These are phyloP conservation scores for Apiospora aurea DNA, from an alignment of 2,329 filamentous ascomycete species.

Conservation along the genomic window DNA sequence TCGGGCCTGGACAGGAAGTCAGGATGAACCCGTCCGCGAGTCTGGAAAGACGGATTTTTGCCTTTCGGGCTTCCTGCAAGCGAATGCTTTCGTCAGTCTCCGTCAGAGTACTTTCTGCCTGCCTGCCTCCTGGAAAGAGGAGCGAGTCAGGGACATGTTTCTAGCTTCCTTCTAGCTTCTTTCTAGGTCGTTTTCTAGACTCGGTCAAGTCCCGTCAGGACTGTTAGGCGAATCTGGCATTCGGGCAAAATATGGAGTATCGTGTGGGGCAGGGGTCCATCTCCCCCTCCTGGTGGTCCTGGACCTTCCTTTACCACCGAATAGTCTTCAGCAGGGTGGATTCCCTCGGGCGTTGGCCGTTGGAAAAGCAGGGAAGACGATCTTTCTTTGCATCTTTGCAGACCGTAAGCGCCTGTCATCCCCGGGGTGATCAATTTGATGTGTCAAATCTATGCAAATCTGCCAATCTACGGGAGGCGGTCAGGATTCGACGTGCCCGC, in stretches of 20 bases:
- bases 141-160: conserved; percentile 11
- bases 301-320: conserved; percentile 7
- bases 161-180: conserved; percentile 19
- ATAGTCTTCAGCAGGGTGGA: neutral
- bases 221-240: conserved; percentile 9
- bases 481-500: neutral
- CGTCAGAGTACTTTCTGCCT: neutral
- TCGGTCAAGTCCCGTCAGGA: neutral
- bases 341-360: neutral
- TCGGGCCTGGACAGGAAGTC: neutral
- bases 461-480: neutral
- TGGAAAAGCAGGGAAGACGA: neutral
- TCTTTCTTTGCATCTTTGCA: conserved; percentile 8
- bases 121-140: neutral
- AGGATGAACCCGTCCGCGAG: conserved; percentile 6
- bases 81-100: neutral
- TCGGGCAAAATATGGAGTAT: conserved; percentile 20
- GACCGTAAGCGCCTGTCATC: neutral
- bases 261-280: conserved; percentile 18
- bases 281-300: too few relatives aligned
- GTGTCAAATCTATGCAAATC: neutral
- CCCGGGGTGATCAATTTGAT: conserved; percentile 13
- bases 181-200: neutral
- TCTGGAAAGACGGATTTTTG: too few relatives aligned
- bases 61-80: neutral